Percentiles rank a stretch among this genome's conserved stretches.
Conservation (phyloP, 805 yeast genomes). For the Scheffersomyces stipitis region DNA sequence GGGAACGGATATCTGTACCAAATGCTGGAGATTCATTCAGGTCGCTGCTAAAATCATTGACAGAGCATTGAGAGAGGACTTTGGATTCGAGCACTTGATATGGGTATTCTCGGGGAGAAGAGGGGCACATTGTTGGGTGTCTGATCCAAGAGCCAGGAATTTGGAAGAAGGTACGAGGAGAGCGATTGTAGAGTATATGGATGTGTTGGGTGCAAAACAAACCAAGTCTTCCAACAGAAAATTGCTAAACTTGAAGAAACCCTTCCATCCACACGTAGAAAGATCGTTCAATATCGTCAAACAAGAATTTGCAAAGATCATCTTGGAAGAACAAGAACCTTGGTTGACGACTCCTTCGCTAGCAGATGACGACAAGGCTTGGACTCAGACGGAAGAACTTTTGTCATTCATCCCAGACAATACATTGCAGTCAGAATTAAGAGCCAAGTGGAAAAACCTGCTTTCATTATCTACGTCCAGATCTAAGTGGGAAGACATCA, state of each 20-base stretch:
- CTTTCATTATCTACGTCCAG: conserved; percentile 40
- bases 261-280: conserved; percentile 85
- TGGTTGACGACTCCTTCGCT: conserved; percentile 50
- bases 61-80: conserved; percentile 73
- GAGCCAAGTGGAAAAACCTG: conserved; percentile 53
- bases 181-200: conserved; percentile 81
- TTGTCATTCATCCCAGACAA: conserved; percentile 64
- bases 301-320: conserved; percentile 59
- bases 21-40: conserved; percentile 92
- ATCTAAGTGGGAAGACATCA: conserved; percentile 81
- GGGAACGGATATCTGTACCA: conserved; percentile 78
- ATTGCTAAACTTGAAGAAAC: conserved; percentile 61
- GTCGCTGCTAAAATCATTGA: conserved; percentile 80
- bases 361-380: conserved; percentile 46
- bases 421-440: conserved; percentile 50
- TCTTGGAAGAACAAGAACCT: conserved; percentile 83
- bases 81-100: conserved; percentile 80
- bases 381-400: conserved; percentile 51
- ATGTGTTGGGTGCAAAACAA: conserved; percentile 56
- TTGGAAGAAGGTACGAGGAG: conserved; percentile 73
- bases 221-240: conserved; percentile 25
- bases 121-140: conserved; percentile 98
- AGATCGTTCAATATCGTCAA: conserved; percentile 71
- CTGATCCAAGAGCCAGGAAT: conserved; percentile 77
- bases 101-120: conserved; percentile 99